Evolutionary conservation across 306 rosid species (phyloP).

Genomic region (Ormosia semicastrata): DNA sequence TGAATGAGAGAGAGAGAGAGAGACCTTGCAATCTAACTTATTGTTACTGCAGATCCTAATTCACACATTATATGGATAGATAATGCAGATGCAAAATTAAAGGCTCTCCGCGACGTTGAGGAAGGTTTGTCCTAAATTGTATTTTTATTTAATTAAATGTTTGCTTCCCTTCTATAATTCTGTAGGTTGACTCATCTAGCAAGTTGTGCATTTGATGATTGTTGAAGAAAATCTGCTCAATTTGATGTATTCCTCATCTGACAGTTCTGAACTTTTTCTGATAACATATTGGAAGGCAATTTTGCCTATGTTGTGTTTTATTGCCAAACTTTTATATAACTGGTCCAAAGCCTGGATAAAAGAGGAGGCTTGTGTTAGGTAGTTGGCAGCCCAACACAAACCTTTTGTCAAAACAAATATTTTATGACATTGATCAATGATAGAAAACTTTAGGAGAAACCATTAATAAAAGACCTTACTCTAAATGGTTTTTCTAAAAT

Average conservation of each 20-base stretch:
- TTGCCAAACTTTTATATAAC: neutral
- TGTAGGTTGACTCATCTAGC: neutral
- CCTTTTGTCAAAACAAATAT: neutral
- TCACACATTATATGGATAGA: slow-evolving; percentile 86
- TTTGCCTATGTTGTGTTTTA: neutral
- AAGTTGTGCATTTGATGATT: slow-evolving; percentile 12
- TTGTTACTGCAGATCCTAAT: slow-evolving; percentile 77
- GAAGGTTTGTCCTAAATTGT: slow-evolving; percentile 48
- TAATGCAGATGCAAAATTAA: slow-evolving; percentile 69
- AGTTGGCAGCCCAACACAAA: neutral
- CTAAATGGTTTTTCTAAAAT: neutral
- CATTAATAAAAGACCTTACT: neutral
- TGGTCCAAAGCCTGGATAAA: neutral
- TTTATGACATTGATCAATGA: neutral
- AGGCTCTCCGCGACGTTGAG: slow-evolving; percentile 72
- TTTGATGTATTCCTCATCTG: slow-evolving; percentile 1
- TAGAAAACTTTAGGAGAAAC: neutral
- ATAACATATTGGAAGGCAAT: neutral
- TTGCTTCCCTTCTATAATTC: neutral
- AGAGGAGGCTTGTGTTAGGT: neutral
- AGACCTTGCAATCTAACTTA: neutral
- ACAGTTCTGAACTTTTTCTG: neutral
- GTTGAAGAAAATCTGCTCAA: neutral
- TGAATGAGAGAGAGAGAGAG: neutral
- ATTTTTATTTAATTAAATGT: neutral